Evolutionary conservation across 164 flowering plant genomes (phyloP).

Genomic region (Macadamia integrifolia): DNA sequence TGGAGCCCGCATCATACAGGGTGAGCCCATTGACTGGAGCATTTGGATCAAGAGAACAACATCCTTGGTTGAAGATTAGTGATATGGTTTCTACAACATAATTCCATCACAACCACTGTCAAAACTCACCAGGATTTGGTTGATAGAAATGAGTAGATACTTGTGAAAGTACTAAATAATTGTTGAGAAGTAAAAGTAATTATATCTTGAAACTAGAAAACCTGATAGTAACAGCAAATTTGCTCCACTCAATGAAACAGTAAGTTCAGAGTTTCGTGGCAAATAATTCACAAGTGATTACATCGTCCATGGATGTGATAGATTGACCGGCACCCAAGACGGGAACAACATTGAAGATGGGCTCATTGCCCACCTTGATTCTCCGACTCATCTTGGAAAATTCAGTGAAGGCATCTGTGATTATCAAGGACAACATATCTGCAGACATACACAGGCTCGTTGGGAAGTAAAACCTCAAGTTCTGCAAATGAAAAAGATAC

Average conservation of each 20-base stretch:
- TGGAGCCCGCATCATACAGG: no score
- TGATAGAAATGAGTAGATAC: no score
- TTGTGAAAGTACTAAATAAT: no score
- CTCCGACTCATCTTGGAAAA: slow-evolving; percentile 36
- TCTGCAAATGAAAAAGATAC: slow-evolving; percentile 37
- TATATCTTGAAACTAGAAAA: no score
- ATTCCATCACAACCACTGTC: no score
- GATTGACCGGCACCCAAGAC: slow-evolving; percentile 72
- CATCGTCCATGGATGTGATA: slow-evolving; percentile 45
- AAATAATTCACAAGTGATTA: slow-evolving; percentile 76
- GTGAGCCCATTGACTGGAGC: no score
- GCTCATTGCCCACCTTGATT: slow-evolving; percentile 17
- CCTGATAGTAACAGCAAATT: neutral
- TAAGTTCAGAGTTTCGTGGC: slow-evolving; percentile 32
- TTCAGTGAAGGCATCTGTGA: slow-evolving; percentile 45
- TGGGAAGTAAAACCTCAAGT: slow-evolving; percentile 64
- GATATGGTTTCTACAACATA: no score
- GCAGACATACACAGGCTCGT: slow-evolving; percentile 26
- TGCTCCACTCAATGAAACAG: neutral
- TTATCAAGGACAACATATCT: slow-evolving; percentile 34
- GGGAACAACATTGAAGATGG: slow-evolving; percentile 70
- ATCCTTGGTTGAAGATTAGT: no score
- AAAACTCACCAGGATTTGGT: no score
- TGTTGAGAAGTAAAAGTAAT: no score
- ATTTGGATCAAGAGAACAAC: no score